These are phyloP conservation scores for Dendryphion nanum DNA, from an alignment of 2,329 filamentous ascomycete genomes.

Conservation along the genomic window DNA sequence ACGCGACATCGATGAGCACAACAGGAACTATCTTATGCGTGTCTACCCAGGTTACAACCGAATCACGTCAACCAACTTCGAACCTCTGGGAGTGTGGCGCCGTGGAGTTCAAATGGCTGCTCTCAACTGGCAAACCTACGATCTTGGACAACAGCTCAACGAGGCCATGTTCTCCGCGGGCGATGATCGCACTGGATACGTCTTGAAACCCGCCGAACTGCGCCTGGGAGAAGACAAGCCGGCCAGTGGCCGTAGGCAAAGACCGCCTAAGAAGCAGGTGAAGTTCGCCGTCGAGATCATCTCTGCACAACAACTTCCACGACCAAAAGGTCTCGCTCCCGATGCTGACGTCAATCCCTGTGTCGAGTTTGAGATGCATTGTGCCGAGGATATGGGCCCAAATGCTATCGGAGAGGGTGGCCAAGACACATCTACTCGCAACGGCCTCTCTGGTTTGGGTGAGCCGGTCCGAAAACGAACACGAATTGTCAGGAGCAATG, in stretches of 20 bases:
- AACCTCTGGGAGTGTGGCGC: constrained; percentile 90
- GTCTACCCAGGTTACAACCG: constrained; percentile 86
- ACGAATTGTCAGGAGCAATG: constrained; percentile 78
- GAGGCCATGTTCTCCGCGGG: constrained; percentile 96
- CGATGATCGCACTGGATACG: constrained; percentile 83
- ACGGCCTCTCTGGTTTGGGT: constrained; percentile 65
- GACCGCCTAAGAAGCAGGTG: constrained; percentile 77
- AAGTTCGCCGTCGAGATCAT: constrained; percentile 85
- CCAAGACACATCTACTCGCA: constrained; percentile 62
- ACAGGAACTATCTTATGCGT: constrained; percentile 80
- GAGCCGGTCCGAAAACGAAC: constrained; percentile 77
- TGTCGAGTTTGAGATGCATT: constrained; percentile 91
- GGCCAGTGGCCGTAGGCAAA: constrained; percentile 54
- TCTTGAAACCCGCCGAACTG: constrained; percentile 86
- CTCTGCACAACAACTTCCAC: constrained; percentile 91
- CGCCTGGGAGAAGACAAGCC: constrained; percentile 47
- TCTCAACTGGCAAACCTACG: constrained; percentile 97
- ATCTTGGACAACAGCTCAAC: constrained; percentile 92
- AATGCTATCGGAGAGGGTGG: constrained; percentile 67
- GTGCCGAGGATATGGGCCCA: constrained; percentile 86
- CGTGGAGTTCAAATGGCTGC: constrained; percentile 97
- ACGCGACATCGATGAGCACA: constrained; percentile 81
- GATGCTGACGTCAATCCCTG: constrained; percentile 85
- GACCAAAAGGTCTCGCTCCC: constrained; percentile 69
- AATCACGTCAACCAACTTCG: constrained; percentile 88